Base-by-base conservation (phyloP, 495 filamentous ascomycete species). In the Penicillium riverlandense region DNA sequence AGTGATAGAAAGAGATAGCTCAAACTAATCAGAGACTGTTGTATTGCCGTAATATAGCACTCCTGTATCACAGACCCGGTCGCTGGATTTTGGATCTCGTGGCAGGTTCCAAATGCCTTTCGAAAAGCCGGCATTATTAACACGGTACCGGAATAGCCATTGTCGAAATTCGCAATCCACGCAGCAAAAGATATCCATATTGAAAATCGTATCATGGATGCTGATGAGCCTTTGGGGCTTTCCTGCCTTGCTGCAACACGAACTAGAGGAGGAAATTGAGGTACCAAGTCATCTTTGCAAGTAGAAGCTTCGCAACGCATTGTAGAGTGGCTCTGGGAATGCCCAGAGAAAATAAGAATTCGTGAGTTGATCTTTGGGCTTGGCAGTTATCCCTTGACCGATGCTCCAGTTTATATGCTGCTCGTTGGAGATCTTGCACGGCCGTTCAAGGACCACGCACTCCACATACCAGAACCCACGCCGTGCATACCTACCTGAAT, bases 1-100 rank as follows among this genome's bases (percentile, higher is more conserved):
- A 63, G 39, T 0, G 51, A 54, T 7, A 58, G 45, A 37, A 61
- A 63, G 11, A 63, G 35, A 31, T 49, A 63, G 29, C 48, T 58
- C 11, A 63, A 29, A 13, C 57, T 55, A 27, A 63, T 58, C n/a
- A 63, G 40, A 0, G 59, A 63, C 29, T 63, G 54, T 38, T 63
- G 57, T 0, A 61, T 34, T 8, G 59, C 47, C 4, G 54, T 55
- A 4, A 62, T 37, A 5, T 44, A 49, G 38, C 57, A 61, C 4
- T 49, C 40, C 2, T 53, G 43, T 10, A 45, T 37, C 0, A 40
- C 40, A 3, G 13, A 12, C 22, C 45, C 43, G 0, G 54, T 53
- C 0, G 29, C 45, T 5, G 51, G 44, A 12, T 58, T 40, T 7
- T 53, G 30, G 5, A 55, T 15, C 29, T 53, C 36, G 2, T 30